Percentiles rank a stretch among this genome's conserved stretches.
phyloP scores from a whole-genome alignment of 192 early-diverging fungal species.

The Podochytrium sp. region DNA sequence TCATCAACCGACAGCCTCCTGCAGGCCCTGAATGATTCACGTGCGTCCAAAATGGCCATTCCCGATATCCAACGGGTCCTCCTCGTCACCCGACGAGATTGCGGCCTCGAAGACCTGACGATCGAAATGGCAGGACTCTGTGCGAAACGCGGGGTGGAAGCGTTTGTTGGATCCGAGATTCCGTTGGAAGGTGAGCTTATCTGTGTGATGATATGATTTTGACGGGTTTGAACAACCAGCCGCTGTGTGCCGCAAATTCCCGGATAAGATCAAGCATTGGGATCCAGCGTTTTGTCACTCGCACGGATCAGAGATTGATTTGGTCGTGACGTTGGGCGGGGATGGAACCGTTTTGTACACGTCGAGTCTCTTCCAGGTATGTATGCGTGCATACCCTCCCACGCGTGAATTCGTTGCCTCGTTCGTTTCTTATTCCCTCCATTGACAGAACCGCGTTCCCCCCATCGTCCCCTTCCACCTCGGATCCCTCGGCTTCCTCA shows the following conservation, averaged over 20 bases:
- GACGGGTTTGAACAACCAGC: background rate
- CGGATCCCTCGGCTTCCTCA: constrained; percentile 94
- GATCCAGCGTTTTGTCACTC: background rate
- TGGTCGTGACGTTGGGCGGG: constrained; percentile 92
- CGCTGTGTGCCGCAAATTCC: background rate
- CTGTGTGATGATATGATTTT: background rate
- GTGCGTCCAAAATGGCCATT: constrained; percentile 3
- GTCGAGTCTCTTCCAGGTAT: constrained; percentile 40
- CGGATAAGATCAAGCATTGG: background rate
- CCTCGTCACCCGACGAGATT: constrained; percentile 15
- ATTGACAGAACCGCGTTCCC: constrained; percentile 80
- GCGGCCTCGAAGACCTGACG: constrained; percentile 6
- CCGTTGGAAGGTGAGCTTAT: background rate
- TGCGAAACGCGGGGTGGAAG: background rate
- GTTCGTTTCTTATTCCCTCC: background rate
- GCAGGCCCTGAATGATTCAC: constrained; percentile 12
- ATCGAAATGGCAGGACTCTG: background rate
- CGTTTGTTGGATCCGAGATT: background rate
- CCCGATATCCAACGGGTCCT: constrained; percentile 1
- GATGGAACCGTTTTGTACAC: constrained; percentile 96
- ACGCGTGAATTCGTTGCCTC: background rate
- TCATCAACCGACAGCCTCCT: background rate
- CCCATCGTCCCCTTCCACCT: constrained; percentile 93
- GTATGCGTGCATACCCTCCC: background rate
- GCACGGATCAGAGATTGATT: constrained; percentile 59